These are phyloP conservation scores for Podospora didyma DNA, from an alignment of 495 filamentous ascomycete species.

Conservation along the genomic window DNA sequence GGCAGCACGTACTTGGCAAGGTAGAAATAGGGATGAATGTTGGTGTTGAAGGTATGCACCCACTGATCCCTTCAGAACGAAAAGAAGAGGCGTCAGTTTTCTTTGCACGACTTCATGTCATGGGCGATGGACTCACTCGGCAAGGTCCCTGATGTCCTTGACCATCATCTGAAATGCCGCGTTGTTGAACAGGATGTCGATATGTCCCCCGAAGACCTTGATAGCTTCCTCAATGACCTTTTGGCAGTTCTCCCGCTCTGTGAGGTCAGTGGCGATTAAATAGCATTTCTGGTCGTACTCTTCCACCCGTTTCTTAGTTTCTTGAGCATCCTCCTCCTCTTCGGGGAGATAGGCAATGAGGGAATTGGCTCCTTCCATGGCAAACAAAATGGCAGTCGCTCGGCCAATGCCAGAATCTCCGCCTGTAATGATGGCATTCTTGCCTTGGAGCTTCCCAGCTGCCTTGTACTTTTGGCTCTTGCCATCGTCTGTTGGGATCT, in stretches of 20 bases:
- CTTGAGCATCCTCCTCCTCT: constrained; percentile 72
- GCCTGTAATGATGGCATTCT: constrained; percentile 76
- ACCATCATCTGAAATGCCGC: constrained; percentile 73
- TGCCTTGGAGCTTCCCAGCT: constrained; percentile 70
- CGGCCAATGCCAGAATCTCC: constrained; percentile 82
- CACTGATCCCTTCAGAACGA: constrained; percentile 59
- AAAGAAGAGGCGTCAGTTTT: neutral
- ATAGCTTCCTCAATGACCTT: constrained; percentile 64
- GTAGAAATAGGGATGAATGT: constrained; percentile 72
- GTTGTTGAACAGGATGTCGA: constrained; percentile 82
- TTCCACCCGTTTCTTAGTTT: constrained; percentile 67
- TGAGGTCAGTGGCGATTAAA: constrained; percentile 58
- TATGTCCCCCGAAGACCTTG: constrained; percentile 52
- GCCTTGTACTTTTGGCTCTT: constrained; percentile 73
- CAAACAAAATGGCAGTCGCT: constrained; percentile 71
- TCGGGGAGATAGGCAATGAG: constrained; percentile 72
- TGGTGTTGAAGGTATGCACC: constrained; percentile 68
- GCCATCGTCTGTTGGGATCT: constrained; percentile 66
- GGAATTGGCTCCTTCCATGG: constrained; percentile 77
- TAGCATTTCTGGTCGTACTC: constrained; percentile 59
- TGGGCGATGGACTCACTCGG: constrained; percentile 52
- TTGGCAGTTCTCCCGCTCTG: constrained; percentile 60
- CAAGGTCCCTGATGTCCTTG: constrained; percentile 64
- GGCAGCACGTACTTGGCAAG: constrained; percentile 74
- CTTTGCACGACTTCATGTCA: neutral